A percentile compares a stretch with the other conserved stretches of the same genome.
phyloP scores from a whole-genome alignment of 306 rosid species.

The Acmispon strigosus region DNA sequence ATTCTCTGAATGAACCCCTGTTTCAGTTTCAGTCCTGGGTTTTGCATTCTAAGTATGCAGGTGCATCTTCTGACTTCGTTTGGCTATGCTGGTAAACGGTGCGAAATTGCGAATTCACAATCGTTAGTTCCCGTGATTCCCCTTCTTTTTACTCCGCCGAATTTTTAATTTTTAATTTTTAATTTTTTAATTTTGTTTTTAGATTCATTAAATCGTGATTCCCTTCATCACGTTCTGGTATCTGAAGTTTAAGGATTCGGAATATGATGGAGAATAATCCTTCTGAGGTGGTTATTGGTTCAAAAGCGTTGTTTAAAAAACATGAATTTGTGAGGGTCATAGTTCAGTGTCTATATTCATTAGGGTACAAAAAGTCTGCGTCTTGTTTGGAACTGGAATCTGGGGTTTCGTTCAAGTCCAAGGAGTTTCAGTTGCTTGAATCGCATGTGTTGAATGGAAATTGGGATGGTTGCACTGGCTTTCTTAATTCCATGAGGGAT shows the following conservation, averaged over 20 bases:
- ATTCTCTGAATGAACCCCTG: background rate
- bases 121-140: background rate
- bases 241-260: background rate
- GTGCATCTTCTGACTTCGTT: background rate
- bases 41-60: background rate
- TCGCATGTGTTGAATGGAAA: slow-evolving; percentile 50
- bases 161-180: background rate
- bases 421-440: slow-evolving; percentile 51
- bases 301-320: slow-evolving; percentile 52
- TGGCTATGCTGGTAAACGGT: background rate
- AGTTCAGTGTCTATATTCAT: slow-evolving; percentile 60
- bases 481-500: slow-evolving; percentile 42
- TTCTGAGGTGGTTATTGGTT: slow-evolving; percentile 38
- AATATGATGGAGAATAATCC: slow-evolving; percentile 39
- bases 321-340: slow-evolving; percentile 66
- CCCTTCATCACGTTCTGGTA: background rate
- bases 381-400: slow-evolving; percentile 71
- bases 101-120: background rate
- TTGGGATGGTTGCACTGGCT: slow-evolving; percentile 52
- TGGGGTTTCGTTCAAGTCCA: slow-evolving; percentile 48
- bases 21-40: background rate
- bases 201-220: background rate
- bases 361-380: slow-evolving; percentile 64
- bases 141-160: background rate
- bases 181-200: background rate